Base-by-base conservation (phyloP, 73 alveolate species). In the Paramecium octaurelia region DNA sequence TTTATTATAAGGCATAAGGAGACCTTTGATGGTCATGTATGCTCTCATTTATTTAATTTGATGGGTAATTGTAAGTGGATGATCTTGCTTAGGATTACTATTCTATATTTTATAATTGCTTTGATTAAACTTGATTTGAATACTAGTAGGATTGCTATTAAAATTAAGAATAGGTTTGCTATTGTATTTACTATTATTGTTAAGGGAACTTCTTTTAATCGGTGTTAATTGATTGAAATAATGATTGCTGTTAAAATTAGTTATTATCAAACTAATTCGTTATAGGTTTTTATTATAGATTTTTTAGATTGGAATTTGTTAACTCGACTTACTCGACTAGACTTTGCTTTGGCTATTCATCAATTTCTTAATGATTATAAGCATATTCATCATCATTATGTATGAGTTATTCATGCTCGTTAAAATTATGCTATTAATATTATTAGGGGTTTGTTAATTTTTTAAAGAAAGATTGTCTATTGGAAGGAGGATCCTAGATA, bases 311-410 rank as follows among this genome's bases (percentile, higher is more conserved):
- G 0, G 84, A 64, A 64, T 64, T 64, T 10, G 84, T 64, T 8
- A 64, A 64, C 14, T 64, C 84, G 14, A 64, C 84, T 64, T 64
- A 64, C 12, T 64, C 84, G 10, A 64, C 84, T 64, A 64, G 10
- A 27, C 84, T 64, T 64, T 64, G 12, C 27, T 64, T 64, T 31
- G 84, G 84, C 27, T 64, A 64, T 64, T 64, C 84, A 34, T 64
- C 84, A 23, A 64, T 31, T 64, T 64, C 84, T 27, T 64, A 24
- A 31, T 64, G 46, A 27, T 64, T 64, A 64, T 64, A 64, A 23
- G 84, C 84, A 64, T 64, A 64, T 64, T 64, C 84, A 31, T 64
- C 84, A 64, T 64, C 84, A 64, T 64, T 64, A 64, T 64, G 84
- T 6, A 31, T 34, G 21, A 31, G 27, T 64, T 64, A 34, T 64